Base-by-base conservation (phyloP, 495 filamentous ascomycete species). In the Penicillium tannophilum region DNA sequence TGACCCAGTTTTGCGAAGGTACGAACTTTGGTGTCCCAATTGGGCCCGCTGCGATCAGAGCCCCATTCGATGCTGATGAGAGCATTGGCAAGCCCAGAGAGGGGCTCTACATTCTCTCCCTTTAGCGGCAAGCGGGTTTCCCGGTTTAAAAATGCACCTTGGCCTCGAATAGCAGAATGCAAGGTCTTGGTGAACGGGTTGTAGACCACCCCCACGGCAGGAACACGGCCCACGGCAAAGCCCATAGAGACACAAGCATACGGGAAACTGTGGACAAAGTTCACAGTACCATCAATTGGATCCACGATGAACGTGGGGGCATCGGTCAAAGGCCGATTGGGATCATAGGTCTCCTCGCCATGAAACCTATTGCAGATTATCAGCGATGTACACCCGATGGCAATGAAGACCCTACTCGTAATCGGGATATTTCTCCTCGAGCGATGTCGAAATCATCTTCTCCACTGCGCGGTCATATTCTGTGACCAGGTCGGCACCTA, bases 221-320 rank as follows among this genome's bases (percentile, higher is more conserved):
- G 90, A 10, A 62, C 56, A 43, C 81, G 82, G 61, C 80, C 69
- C 49, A 91, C 65, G 36, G 85, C 82, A 63, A 96, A 85, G 33
- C 90, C 92, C 12, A 95, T 86, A 10, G 89, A 92, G 66, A 96
- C 87, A 76, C 87, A 91, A 59, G 90, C 88, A 64, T 87, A 82
- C 14, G 91, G 89, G 75, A 90, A 89, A 52, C 79, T 79, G 74
- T 96, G 92, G 6, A 96, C 84, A 65, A 96, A 96, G 76, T 96
- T 96, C 47, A 86, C 86, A 12, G 91, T 95, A 57, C 92, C 92
- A 76, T 96, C 92, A 65, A 95, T 92, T 42, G 92, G 92, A 76
- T 96, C 92, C 58, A 89, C 84, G 72, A 96, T 83, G 75, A 96
- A 96, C 46, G 92, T 96, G 1, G 92, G 92, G 1, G 76, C 79